These are phyloP conservation scores for Stereocaulon alpinum DNA, from an alignment of 495 filamentous ascomycete species.

Conservation along the genomic window DNA sequence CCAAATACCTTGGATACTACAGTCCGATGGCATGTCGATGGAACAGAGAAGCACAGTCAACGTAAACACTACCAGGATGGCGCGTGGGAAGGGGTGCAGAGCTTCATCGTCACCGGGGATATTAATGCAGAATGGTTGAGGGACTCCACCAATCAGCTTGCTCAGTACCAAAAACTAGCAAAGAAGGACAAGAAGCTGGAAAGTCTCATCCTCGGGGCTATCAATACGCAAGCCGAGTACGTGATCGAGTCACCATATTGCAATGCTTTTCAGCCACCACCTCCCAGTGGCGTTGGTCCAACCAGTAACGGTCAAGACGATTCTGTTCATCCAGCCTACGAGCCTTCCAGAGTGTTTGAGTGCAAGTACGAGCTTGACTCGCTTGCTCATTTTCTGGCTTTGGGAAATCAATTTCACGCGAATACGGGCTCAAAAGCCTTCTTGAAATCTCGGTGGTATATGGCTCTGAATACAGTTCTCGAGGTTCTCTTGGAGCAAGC, in stretches of 20 bases:
- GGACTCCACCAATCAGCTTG: constrained; percentile 92
- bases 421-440: constrained; percentile 69
- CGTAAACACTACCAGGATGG: constrained; percentile 30
- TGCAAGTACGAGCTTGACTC: constrained; percentile 99
- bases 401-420: constrained; percentile 77
- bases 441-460: constrained; percentile 67
- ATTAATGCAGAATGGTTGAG: constrained; percentile 97
- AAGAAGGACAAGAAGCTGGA: constrained; percentile 65
- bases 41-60: constrained; percentile 30
- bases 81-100: constrained; percentile 73
- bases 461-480: constrained; percentile 64
- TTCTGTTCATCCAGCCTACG: constrained; percentile 74
- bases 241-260: constrained; percentile 94
- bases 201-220: constrained; percentile 80
- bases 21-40: constrained; percentile 63
- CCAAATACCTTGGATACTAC: constrained; percentile 93
- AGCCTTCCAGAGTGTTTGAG: constrained; percentile 79
- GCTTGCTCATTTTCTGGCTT: constrained; percentile 77
- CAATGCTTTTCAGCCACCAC: constrained; percentile 94
- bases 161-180: constrained; percentile 77
- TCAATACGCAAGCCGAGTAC: constrained; percentile 92
- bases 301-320: constrained; percentile 71
- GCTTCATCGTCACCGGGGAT: constrained; percentile 96
- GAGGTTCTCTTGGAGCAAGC: constrained; percentile 67
- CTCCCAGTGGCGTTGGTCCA: constrained; percentile 59